Base-by-base conservation (phyloP, 2,329 filamentous ascomycete genomes). In the Pseudogymnoascus sp. region DNA sequence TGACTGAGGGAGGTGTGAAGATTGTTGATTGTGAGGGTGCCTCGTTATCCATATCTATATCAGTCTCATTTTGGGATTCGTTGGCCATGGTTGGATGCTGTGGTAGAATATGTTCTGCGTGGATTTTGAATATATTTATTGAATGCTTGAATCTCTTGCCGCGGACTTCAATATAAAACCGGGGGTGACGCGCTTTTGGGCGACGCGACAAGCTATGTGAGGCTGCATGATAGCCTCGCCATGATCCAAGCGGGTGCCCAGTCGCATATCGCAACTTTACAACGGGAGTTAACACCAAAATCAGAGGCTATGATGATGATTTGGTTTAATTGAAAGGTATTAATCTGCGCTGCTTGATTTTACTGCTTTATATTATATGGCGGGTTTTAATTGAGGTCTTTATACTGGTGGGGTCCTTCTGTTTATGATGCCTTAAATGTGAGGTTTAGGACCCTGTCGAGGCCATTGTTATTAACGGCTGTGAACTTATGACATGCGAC, bases 1-100 rank as follows among this genome's bases (percentile, higher is more conserved):
- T 75, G 67, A 92, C 80, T 14, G 87, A 91, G 6, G 89, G 89
- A 12, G 88, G 87, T 64, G 89, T 75, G 74, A 87, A 90, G 63
- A 71, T 66, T 25, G 68, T 68, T 37, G 71, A 63, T 20, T 58
- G 18, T 2, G 68, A 63, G n/a, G 70, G 70, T 1, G 70, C 68
- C 57, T 77, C 74, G 57, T 75, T 70, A 5, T 66, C 61, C 15
- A 68, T 38, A 62, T 72, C 67, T 53, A 69, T 66, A 61, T 69
- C 66, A 53, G 64, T 53, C 20, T 50, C 57, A 22, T 70, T 68
- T 58, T 68, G 69, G 18, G 67, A 67, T 20, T 73, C 71, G 43
- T 70, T 39, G 33, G 57, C 70, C 75, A 77, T 78, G 59, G 15
- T 25, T 38, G 25, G 18, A 20, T 57, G 37, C 58, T 58, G 33